Conservation (phyloP, 169 alveolate species). For the Cryptosporidium xiaoi region DNA sequence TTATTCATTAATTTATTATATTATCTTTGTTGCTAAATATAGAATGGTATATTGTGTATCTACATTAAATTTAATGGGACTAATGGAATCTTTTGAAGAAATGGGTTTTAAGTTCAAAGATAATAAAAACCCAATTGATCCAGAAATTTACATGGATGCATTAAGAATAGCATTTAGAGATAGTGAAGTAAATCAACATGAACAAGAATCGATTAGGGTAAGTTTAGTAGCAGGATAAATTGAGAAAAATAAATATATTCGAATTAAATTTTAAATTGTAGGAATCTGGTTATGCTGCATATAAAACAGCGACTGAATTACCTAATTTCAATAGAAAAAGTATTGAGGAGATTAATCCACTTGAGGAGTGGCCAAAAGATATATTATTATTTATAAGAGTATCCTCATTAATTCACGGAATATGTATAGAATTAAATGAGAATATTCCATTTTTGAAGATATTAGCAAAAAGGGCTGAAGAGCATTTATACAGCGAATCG, state of each 20-base stretch:
- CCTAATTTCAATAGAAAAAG: conserved; percentile 67
- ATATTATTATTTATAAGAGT: conserved; percentile 84
- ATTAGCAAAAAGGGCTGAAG: conserved; percentile 81
- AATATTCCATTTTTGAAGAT: conserved; percentile 83
- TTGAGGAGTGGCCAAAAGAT: conserved; percentile 86
- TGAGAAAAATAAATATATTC: neutral
- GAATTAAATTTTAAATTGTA: neutral
- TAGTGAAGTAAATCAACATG: conserved; percentile 72
- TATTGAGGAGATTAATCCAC: conserved; percentile 77
- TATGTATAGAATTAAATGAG: conserved; percentile 83
- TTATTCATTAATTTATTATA: neutral
- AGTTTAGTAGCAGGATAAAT: neutral
- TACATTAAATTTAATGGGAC: conserved; percentile 83
- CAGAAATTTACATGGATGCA: conserved; percentile 87
- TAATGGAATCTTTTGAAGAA: conserved; percentile 87
- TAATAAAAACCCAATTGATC: conserved; percentile 79
- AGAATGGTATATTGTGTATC: conserved; percentile 81
- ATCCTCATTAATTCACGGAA: conserved; percentile 85
- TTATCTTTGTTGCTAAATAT: neutral
- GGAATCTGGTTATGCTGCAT: conserved; percentile 72
- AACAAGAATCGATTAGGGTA: conserved; percentile 47
- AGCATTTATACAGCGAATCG: conserved; percentile 21
- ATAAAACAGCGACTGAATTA: conserved; percentile 60
- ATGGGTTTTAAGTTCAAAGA: conserved; percentile 86
- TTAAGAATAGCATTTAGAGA: conserved; percentile 80